Base-by-base conservation (phyloP, 2,329 filamentous ascomycete species). In the Colletotrichum lentis region DNA sequence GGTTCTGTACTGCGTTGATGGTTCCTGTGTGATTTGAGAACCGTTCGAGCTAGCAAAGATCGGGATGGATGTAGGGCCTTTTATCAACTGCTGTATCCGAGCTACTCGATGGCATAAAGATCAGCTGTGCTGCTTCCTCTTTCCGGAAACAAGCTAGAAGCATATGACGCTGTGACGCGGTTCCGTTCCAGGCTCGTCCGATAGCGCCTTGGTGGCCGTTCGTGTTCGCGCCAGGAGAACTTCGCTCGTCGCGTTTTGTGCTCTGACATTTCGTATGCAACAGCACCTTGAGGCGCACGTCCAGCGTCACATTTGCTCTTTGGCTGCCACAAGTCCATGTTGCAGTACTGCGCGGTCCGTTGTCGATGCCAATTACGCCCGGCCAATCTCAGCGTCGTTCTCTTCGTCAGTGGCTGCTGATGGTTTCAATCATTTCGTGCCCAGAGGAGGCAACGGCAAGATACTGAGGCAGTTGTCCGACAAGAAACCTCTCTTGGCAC, bases 161-260 rank as follows among this genome's bases (percentile, higher is more conserved):
- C 47, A 39, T 55, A 53, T 54, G 16, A 16, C 54, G 47, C 41
- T 58, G 61, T 64, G 64, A 67, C 47, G 35, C 61, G 14, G 31
- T 64, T 22, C n/a, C 41, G 64, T 67, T 59, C 61, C 64, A 64
- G 54, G 35, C 47, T 64, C 60, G 49, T 67, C 61, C 43, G 39
- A 67, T 64, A 14, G 24, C 24, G 6, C 43, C 22, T 10, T 3
- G 47, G 44, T 37, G 20, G 18, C 16, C 41, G n/a, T 35, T 52
- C 11, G 18, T 56, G 49, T 67, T n/a, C 24, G 22, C 22, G 43
- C 44, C 1, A 39, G 20, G 10, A 37, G 20, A 18, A 24, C 22
- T 24, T 57, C 35, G 27, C 61, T 22, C 18, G 44, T 56, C 20
- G 52, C 43, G 35, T 20, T 14, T 49, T 27, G 46, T 31, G 47